Base-by-base conservation (phyloP, 2,329 filamentous ascomycete genomes). In the Cytospora piceicola region DNA sequence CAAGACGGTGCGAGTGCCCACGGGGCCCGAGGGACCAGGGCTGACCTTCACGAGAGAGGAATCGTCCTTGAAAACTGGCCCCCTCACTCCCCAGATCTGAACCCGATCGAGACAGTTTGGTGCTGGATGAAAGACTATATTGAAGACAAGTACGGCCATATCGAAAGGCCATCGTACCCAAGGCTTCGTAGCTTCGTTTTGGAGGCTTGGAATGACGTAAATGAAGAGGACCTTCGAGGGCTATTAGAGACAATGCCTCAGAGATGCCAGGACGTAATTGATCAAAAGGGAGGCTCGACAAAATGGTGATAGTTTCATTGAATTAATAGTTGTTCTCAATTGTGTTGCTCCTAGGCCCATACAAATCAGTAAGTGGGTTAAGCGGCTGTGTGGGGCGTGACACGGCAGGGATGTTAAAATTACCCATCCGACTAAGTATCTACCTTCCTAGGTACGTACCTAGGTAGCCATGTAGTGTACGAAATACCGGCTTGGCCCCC, bases 221-320 rank as follows among this genome's bases (percentile, higher is more conserved):
- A n/a, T 6, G 29, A 55, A n/a, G n/a, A n/a, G 53, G 9, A 55
- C 6, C 29, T 55, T 20, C 3, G 34, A 22, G 30, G 20, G 2
- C n/a, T 55, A n/a, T 34, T 55, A 30, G 53, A 3, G 3, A 55
- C 17, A n/a, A 55, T 55, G 29, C 53, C 17, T 30, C 17, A 34
- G 34, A 14, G 29, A 11, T 55, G n/a, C 34, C 8, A 55, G n/a
- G 29, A 55, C n/a, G 11, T 55, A 34, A 55, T 55, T 34, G 20
- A 55, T 8, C 29, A 17, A 1, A 17, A 55, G 17, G 29, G 29
- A 11, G 29, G 53, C 3, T 1, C 29, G 20, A 55, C 11, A 55
- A 55, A 55, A 7, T 55, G 29, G 53, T 55, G n/a, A 55, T 46
- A 46, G 39, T 12, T 46, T 46, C 17, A n/a, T n/a, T n/a, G 30